Evolutionary conservation across 2,329 filamentous ascomycete species (phyloP).

Genomic region (Diplodia scrobiculata): DNA sequence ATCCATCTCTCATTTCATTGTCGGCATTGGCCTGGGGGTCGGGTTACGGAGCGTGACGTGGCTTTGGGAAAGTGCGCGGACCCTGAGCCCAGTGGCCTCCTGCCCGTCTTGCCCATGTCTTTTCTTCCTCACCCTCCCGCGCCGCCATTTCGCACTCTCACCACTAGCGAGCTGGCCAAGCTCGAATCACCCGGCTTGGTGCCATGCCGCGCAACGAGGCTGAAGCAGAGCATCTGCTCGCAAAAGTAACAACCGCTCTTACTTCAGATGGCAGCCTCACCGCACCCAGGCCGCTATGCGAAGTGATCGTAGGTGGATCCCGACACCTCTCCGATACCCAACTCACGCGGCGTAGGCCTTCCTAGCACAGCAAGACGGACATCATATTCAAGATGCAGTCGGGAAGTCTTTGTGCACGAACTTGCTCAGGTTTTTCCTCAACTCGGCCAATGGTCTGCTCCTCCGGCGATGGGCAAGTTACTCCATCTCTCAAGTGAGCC

Average conservation of each 20-base stretch:
- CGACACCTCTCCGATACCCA: too few relatives aligned
- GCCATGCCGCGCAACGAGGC: background rate
- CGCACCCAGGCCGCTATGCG: background rate
- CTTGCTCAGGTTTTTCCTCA: slow-evolving; percentile 3
- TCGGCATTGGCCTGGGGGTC: background rate
- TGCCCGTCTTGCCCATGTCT: background rate
- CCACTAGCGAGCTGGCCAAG: background rate
- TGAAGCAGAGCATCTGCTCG: background rate
- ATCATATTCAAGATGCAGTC: background rate
- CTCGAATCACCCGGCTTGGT: background rate
- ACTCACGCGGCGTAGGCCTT: background rate
- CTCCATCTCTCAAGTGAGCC: background rate
- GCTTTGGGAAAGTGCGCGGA: background rate
- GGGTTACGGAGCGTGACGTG: background rate
- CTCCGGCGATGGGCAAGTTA: slow-evolving; percentile 17
- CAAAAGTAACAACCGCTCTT: background rate
- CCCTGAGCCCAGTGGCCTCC: background rate
- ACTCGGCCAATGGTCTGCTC: background rate
- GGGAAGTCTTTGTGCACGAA: background rate
- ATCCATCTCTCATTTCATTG: background rate
- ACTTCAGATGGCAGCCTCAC: background rate
- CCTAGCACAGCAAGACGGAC: background rate
- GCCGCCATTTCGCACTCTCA: too few relatives aligned
- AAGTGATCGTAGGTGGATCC: background rate
- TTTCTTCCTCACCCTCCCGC: background rate